Percentiles rank a stretch among this genome's conserved stretches.
phyloP scores from a whole-genome alignment of 208 protist genomes.

The Crithidia acanthocephali region DNA sequence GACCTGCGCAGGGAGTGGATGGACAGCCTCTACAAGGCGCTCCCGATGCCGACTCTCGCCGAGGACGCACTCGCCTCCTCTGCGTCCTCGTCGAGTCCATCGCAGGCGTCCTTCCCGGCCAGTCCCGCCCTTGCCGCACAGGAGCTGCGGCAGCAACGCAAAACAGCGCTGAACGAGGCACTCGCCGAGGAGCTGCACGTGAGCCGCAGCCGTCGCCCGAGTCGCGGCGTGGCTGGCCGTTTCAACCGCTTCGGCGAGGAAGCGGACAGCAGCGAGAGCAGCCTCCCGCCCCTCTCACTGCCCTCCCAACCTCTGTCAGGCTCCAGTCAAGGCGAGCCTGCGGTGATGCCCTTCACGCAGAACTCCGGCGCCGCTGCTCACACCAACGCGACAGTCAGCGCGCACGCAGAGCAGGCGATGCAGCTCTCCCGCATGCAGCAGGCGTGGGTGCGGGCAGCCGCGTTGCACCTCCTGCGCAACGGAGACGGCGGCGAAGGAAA shows the following conservation, averaged over 20 bases:
- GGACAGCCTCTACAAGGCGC: constrained; percentile 41
- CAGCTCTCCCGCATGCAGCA: constrained; percentile 36
- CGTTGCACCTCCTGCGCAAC: constrained; percentile 43
- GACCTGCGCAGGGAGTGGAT: constrained; percentile 67
- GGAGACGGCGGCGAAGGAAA: neutral
- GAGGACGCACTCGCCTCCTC: constrained; percentile 12
- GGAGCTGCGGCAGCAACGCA: constrained; percentile 18
- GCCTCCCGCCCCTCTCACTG: constrained; percentile 12
- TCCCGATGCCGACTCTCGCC: constrained; percentile 11
- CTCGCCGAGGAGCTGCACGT: constrained; percentile 59
- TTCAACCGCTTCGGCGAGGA: constrained; percentile 3
- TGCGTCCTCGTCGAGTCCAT: constrained; percentile 8
- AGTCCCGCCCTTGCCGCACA: neutral
- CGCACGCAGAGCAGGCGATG: constrained; percentile 1
- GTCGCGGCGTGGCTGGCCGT: neutral
- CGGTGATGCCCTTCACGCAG: neutral
- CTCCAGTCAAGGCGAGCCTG: neutral
- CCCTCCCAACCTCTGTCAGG: neutral
- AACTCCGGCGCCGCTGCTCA: neutral
- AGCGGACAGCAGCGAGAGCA: constrained; percentile 3
- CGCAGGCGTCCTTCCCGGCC: constrained; percentile 7
- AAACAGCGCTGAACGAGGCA: constrained; percentile 53
- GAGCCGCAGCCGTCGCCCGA: constrained; percentile 43
- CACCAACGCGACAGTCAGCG: neutral
- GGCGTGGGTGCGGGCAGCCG: constrained; percentile 43